Conservation (phyloP, 371 early-diverging fungal species). For the Thermomucor indicae-seudaticae region DNA sequence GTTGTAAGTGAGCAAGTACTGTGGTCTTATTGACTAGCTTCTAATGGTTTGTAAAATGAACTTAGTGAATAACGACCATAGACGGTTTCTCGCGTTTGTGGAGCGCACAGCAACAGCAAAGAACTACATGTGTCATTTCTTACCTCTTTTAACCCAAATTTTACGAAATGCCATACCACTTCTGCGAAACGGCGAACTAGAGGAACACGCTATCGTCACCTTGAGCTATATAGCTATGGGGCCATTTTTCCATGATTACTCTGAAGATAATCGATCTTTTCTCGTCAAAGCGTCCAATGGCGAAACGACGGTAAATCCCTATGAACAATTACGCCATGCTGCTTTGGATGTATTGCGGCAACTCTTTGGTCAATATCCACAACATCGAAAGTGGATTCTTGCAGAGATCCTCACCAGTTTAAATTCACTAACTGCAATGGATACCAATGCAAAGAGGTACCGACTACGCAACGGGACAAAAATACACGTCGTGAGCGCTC, state of each 20-base stretch:
- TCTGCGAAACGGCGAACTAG: conserved; percentile 23
- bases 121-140: conserved; percentile 12
- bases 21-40: neutral
- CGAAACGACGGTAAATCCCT: conserved; percentile 25
- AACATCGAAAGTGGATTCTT: conserved; percentile 75
- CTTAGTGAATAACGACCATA: conserved; percentile 18
- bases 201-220: conserved; percentile 30
- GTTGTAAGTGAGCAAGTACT: conserved; percentile 13
- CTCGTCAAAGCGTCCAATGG: conserved; percentile 4
- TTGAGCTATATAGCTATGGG: conserved; percentile 37
- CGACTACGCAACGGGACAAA: conserved; percentile 60
- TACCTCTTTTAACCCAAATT: conserved; percentile 22
- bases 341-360: conserved; percentile 44
- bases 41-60: neutral
- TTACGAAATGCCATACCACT: conserved; percentile 16
- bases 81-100: conserved; percentile 12
- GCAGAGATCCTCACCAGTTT: conserved; percentile 79
- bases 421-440: conserved; percentile 56
- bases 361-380: conserved; percentile 60
- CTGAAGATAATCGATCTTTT: conserved; percentile 13
- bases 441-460: conserved; percentile 44
- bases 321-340: conserved; percentile 44
- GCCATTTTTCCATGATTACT: conserved; percentile 36
- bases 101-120: conserved; percentile 13
- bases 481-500: conserved; percentile 74